phyloP scores from a whole-genome alignment of 345 rosid genomes.

The Gossypium bickii region DNA sequence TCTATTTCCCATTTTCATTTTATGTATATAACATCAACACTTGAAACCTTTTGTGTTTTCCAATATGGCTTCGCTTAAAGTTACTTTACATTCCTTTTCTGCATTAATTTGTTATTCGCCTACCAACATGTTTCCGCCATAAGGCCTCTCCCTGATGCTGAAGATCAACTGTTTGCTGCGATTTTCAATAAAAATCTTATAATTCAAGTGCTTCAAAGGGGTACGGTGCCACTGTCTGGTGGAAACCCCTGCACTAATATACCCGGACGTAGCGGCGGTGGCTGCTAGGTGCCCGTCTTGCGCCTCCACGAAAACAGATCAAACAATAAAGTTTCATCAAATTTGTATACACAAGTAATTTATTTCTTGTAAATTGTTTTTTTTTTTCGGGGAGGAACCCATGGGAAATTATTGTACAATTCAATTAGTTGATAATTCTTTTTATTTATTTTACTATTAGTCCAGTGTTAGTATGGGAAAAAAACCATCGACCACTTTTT shows the following conservation, averaged over 20 bases:
- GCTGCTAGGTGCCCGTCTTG: neutral
- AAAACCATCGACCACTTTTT: too few species aligned
- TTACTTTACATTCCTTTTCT: neutral
- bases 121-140: conserved; percentile 17
- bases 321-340: conserved; percentile 4
- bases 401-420: neutral
- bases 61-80: neutral
- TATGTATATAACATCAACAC: neutral
- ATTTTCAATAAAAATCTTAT: neutral
- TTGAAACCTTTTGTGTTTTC: neutral
- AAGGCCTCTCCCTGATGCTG: conserved; percentile 24
- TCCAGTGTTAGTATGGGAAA: too few species aligned
- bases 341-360: neutral
- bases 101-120: neutral
- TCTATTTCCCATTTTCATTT: neutral
- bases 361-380: neutral
- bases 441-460: too few species aligned
- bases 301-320: conserved; percentile 9
- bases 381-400: neutral
- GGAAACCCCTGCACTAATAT: conserved; percentile 34
- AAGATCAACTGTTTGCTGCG: neutral
- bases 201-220: conserved; percentile 34
- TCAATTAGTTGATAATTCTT: neutral
- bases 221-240: conserved; percentile 29
- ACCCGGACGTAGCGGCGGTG: conserved; percentile 20